Base-by-base conservation (phyloP, 208 protist species). In the Leishmania aethiopica region DNA sequence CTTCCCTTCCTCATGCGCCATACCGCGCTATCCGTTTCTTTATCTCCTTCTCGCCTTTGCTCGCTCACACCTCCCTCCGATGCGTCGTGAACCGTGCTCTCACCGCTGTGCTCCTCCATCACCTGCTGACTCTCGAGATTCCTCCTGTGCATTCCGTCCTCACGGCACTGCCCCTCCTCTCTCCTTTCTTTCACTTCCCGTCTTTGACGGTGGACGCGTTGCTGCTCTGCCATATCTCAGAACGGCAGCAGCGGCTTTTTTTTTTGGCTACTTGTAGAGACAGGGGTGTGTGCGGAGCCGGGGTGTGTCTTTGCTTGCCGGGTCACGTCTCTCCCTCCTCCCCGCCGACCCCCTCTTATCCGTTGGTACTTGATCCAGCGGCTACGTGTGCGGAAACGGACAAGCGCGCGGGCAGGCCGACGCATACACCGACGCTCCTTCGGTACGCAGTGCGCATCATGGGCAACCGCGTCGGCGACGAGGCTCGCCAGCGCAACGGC, bases 401-500 rank as follows among this genome's bases (percentile, higher is more conserved):
- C 60, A 42, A 3, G 75, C 80, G 75, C 51, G 77, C 40, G 80
- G 35, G 83, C 45, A 70, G 13, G 3, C 72, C n/a, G 67, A 25
- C 5, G 77, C 10, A 35, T 2, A 15, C 19, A 64, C 77, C 53
- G 6, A 72, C 62, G 40, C 66, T 64, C 0, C 37, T 40, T 77
- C 35, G 49, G n/a, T 22, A 25, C 15, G n/a, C n/a, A 76, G 10
- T 40, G 8, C 35, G 47, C 51, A 28, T 1, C 2, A 81, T 85
- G 71, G 10, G 37, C 17, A 62, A 3, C 0, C 42, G 60, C 45
- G 72, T 81, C 3, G 75, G 71, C 40, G 72, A 42, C 40, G 82
- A 84, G 42, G 82, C 79, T 25, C 89, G 77, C n/a, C 83, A 87
- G 75, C 86, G 82, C 55, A 91, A 94, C 82, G 74, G 77, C 32